Evolutionary conservation across 78 protist genomes (phyloP).

Genomic region (Dictyostelium capitatum): DNA sequence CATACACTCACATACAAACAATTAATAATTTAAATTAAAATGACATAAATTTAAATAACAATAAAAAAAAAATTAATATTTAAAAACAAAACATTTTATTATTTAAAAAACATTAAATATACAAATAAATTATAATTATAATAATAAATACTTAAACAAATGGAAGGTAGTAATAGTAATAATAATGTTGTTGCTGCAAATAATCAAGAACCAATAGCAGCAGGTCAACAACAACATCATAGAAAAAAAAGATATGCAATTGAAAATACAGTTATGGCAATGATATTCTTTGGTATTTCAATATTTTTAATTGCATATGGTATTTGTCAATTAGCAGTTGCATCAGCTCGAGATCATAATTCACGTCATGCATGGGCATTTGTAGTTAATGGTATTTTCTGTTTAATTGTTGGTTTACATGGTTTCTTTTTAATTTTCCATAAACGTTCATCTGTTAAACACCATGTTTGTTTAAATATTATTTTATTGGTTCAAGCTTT

Average conservation of each 20-base stretch:
- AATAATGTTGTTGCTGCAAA: neutral
- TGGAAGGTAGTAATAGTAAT: neutral
- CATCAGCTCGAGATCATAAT: conserved; percentile 8
- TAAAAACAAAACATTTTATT: too few species aligned
- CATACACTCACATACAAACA: too few species aligned
- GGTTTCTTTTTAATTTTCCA: conserved; percentile 13
- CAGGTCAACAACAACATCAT: too few species aligned
- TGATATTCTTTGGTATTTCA: conserved; percentile 14
- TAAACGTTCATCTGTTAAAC: neutral
- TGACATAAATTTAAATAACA: too few species aligned
- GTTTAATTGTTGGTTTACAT: conserved; percentile 43
- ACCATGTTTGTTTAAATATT: neutral
- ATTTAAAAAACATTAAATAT: too few species aligned
- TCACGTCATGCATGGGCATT: conserved; percentile 65
- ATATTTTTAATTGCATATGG: conserved; percentile 33
- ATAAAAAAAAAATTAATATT: too few species aligned
- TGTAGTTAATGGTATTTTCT: conserved; percentile 55
- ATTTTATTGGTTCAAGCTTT: conserved; percentile 20
- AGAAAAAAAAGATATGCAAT: neutral
- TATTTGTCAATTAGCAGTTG: conserved; percentile 37
- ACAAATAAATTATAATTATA: neutral
- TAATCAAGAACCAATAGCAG: neutral
- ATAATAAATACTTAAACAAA: neutral
- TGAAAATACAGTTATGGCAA: neutral
- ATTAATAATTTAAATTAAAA: too few species aligned